Evolutionary conservation across 2,329 filamentous ascomycete genomes (phyloP), one percentile per base, ranked within the genome.

Genomic region (Arthrobotrys iridis): DNA sequence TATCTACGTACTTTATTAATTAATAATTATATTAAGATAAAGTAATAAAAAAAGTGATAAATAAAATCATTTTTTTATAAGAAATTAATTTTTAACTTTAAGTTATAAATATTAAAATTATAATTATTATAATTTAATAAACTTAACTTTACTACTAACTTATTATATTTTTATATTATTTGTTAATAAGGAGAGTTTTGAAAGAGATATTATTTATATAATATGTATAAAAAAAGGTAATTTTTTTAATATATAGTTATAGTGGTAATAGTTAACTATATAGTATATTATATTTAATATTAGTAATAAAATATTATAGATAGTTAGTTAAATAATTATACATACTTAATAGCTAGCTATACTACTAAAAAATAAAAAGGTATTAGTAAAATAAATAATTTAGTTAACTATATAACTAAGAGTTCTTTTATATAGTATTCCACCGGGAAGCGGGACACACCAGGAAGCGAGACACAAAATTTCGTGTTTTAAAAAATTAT

Each of bases 121-220:
- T 50, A 50, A 10, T 30, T 55, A 22, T 50, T 43, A 43, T 43
- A 43, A 13, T 43, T 43, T 4, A n/a, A 43, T 43, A 43, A 43
- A 50, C 3, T 6, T 50, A 50, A 13, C 8, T 10, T 45, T 45
- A 11, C 8, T 15, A 45, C 8, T 15, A 45, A 45, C 8, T 33
- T 57, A 15, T 59, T 37, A 59, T 59, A 37, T 7, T 50, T 50
- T 11, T 50, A 37, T 59, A 22, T n/a, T 37, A 41, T 48, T 48
- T 20, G n/a, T 48, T 37, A 37, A 37, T 7, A 43, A 22, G 28
- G n/a, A 24, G 20, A 48, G 4, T 48, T 24, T 24, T 24, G 22
- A 48, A 24, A 48, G 8, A 22, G 28, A n/a, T n/a, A 48, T 22
- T 48, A 10, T n/a, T 48, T 48, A 48, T 48, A 24, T 45, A 45